phyloP scores from a whole-genome alignment of 768 basidiomycete genomes.

The Nidularia sp. region DNA sequence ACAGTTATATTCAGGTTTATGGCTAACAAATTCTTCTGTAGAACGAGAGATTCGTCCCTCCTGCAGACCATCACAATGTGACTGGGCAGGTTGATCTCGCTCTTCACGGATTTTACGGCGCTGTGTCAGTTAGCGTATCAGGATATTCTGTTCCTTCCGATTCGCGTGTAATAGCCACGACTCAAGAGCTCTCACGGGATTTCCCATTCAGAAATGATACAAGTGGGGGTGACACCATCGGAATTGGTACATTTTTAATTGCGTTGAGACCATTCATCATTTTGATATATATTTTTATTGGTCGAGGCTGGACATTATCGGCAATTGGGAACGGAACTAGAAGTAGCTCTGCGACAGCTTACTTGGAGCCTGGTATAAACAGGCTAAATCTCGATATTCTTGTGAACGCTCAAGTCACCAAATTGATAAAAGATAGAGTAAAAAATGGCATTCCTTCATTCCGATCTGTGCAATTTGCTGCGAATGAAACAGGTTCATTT shows the following conservation, averaged over 20 bases:
- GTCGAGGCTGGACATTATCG: slow-evolving; percentile 6
- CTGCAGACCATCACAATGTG: background rate
- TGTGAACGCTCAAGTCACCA: slow-evolving; percentile 11
- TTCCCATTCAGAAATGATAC: slow-evolving; percentile 1
- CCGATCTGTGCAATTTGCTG: too few species aligned
- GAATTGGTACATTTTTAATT: background rate
- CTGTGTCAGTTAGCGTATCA: background rate
- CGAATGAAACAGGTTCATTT: too few species aligned
- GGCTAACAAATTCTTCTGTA: background rate
- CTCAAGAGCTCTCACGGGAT: background rate
- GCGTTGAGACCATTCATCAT: background rate
- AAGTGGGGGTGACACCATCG: background rate
- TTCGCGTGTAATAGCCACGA: slow-evolving; percentile 6
- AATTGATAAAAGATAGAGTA: slow-evolving; percentile 3
- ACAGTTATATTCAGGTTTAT: background rate
- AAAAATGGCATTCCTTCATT: background rate
- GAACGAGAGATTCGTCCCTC: background rate
- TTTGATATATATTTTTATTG: background rate
- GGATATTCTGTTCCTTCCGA: background rate
- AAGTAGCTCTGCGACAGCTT: slow-evolving; percentile 13
- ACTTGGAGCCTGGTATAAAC: slow-evolving; percentile 4
- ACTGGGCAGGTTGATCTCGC: slow-evolving; percentile 3
- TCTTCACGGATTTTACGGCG: slow-evolving; percentile 4
- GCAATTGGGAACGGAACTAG: slow-evolving; percentile 7
- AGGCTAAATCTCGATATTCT: slow-evolving; percentile 9